phyloP scores from a whole-genome alignment of 352 stramenopile species.

The Paralagenidium karlingii region DNA sequence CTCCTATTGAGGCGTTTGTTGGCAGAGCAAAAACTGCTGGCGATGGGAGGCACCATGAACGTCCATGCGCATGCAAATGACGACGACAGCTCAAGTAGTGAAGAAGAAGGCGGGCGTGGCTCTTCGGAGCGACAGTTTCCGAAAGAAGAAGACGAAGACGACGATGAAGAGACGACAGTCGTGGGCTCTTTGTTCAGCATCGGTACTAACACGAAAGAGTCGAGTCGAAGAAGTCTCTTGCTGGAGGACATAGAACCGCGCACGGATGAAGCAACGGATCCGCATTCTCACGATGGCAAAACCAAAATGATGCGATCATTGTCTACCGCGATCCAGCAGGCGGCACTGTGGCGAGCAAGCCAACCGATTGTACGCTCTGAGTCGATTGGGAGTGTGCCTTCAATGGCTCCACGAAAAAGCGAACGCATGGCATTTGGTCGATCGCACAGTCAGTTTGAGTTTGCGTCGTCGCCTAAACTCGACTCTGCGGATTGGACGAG shows the following conservation, averaged over 20 bases:
- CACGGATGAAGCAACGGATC: conserved; percentile 13
- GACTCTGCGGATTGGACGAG: no score
- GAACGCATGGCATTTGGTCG: conserved; percentile 37
- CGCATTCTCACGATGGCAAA: conserved; percentile 31
- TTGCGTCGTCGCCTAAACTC: no score
- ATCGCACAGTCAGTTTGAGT: no score
- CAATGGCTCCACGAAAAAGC: not conserved
- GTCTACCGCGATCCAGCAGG: conserved; percentile 61
- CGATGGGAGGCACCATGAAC: conserved; percentile 10
- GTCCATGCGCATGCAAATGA: conserved; percentile 17
- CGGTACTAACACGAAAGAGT: conserved; percentile 37
- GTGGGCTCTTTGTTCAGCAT: conserved; percentile 63
- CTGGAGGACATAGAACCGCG: conserved; percentile 66
- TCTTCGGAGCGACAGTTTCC: not conserved
- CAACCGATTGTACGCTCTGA: conserved; percentile 19
- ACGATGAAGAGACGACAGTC: conserved; percentile 68
- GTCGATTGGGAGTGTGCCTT: not conserved
- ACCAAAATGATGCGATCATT: conserved; percentile 63
- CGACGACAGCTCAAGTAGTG: conserved; percentile 64
- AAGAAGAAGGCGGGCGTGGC: conserved; percentile 44
- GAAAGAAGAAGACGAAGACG: conserved; percentile 36
- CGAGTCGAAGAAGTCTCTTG: conserved; percentile 19
- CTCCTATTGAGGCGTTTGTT: conserved; percentile 61
- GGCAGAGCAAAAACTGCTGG: conserved; percentile 27
- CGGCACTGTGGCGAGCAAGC: conserved; percentile 64